phyloP scores from a whole-genome alignment of 2,329 filamentous ascomycete species.

The Pestalotiopsis sp. region DNA sequence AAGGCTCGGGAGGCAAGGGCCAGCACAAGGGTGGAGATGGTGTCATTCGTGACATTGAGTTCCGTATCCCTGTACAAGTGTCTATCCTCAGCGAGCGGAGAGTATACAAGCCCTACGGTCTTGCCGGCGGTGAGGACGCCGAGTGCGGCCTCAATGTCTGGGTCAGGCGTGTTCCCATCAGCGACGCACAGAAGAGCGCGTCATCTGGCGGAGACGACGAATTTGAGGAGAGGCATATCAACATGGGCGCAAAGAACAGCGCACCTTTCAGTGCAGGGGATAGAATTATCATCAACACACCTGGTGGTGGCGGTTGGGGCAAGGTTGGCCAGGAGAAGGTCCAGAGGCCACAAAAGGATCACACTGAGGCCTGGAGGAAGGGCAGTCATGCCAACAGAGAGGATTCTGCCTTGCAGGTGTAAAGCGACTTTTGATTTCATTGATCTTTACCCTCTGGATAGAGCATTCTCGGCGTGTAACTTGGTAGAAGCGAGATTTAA shows the following conservation, averaged over 20 bases:
- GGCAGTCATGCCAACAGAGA: constrained; percentile 61
- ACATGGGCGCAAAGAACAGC: constrained; percentile 79
- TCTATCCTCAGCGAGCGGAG: constrained; percentile 74
- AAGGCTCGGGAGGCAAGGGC: constrained; percentile 62
- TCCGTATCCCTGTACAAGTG: constrained; percentile 70
- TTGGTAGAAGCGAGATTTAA: too few species aligned
- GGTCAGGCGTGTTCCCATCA: constrained; percentile 72
- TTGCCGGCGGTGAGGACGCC: constrained; percentile 81
- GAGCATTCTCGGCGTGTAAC: too few species aligned
- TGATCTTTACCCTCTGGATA: too few species aligned
- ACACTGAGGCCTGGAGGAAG: constrained; percentile 53
- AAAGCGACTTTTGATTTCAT: neutral
- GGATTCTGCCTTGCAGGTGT: constrained; percentile 58
- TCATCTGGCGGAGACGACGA: constrained; percentile 37
- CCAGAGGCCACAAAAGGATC: constrained; percentile 55
- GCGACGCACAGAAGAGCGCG: constrained; percentile 45
- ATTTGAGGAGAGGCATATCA: constrained; percentile 66
- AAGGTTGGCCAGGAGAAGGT: constrained; percentile 58
- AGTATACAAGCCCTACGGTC: constrained; percentile 76
- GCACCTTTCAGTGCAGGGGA: constrained; percentile 77
- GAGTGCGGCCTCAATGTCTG: constrained; percentile 83
- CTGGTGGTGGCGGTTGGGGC: constrained; percentile 81
- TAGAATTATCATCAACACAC: constrained; percentile 76
- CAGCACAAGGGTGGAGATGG: constrained; percentile 70
- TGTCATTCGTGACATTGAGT: constrained; percentile 73